Percentiles rank a stretch among this genome's conserved stretches.
These are phyloP conservation scores for Aspergillus jensenii DNA, from an alignment of 2,329 filamentous ascomycete species.

Conservation along the genomic window DNA sequence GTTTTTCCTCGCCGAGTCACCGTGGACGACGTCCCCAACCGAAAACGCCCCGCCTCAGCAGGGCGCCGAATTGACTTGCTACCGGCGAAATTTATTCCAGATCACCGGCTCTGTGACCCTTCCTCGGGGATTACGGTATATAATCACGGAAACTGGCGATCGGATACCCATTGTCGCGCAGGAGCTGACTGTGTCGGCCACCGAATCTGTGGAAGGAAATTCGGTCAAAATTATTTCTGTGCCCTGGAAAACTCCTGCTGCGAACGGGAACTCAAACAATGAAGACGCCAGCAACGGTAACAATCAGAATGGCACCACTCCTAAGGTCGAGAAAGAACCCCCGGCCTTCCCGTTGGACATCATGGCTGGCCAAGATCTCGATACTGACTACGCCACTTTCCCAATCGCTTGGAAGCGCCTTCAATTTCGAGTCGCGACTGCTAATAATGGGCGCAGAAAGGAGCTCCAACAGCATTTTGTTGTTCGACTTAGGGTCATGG, in stretches of 20 bases:
- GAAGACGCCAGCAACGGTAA: constrained; percentile 21
- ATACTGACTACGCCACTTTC: constrained; percentile 84
- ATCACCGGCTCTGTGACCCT: constrained; percentile 87
- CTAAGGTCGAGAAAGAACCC: constrained; percentile 80
- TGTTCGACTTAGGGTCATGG: constrained; percentile 80
- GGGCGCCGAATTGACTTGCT: constrained; percentile 79
- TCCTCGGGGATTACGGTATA: constrained; percentile 73
- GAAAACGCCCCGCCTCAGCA: constrained; percentile 57
- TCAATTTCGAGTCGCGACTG: constrained; percentile 92
- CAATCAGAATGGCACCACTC: constrained; percentile 33
- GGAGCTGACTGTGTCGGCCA: constrained; percentile 86
- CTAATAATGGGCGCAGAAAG: constrained; percentile 91
- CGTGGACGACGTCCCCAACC: constrained; percentile 57
- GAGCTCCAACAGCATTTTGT: constrained; percentile 97
- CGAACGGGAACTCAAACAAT: constrained; percentile 57
- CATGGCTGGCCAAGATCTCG: constrained; percentile 65
- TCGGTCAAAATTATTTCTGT: constrained; percentile 92
- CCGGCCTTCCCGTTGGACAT: constrained; percentile 73
- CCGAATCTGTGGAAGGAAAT: constrained; percentile 91
- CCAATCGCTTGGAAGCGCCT: constrained; percentile 92
- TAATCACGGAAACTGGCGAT: constrained; percentile 81
- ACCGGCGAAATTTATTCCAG: constrained; percentile 92
- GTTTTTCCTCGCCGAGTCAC: constrained; percentile 68
- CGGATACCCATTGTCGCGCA: constrained; percentile 77
- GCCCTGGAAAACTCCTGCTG: constrained; percentile 93